phyloP scores from a whole-genome alignment of 345 rosid genomes.

The Triadica sebifera region DNA sequence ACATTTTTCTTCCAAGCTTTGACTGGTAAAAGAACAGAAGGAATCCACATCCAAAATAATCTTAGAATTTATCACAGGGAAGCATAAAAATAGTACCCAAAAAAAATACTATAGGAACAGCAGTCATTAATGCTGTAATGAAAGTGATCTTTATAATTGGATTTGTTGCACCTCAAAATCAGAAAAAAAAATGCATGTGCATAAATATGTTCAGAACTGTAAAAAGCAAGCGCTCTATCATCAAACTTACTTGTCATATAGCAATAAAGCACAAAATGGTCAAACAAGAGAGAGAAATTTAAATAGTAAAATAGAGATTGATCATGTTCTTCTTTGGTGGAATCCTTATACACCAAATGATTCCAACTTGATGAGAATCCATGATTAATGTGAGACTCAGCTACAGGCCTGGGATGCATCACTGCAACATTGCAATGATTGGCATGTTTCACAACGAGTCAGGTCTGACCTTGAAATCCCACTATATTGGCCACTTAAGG shows the following conservation, averaged over 20 bases:
- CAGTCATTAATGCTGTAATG: constrained; percentile 1
- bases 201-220: background rate
- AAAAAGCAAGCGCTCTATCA: background rate
- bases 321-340: background rate
- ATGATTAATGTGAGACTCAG: background rate
- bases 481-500: background rate
- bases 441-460: background rate
- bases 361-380: background rate
- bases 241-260: background rate
- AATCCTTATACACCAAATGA: background rate
- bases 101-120: background rate
- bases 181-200: background rate
- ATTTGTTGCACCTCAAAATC: background rate
- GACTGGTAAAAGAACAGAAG: background rate
- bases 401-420: background rate
- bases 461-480: background rate
- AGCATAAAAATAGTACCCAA: background rate
- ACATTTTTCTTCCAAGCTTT: background rate
- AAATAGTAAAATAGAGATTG: background rate
- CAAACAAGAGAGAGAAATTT: background rate
- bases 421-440: background rate
- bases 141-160: background rate
- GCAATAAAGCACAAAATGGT: background rate
- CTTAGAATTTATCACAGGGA: background rate
- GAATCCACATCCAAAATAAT: constrained; percentile 6